These are phyloP conservation scores for Metroxylon sagu DNA, from an alignment of 176 grass and related monocot genomes.

Conservation along the genomic window DNA sequence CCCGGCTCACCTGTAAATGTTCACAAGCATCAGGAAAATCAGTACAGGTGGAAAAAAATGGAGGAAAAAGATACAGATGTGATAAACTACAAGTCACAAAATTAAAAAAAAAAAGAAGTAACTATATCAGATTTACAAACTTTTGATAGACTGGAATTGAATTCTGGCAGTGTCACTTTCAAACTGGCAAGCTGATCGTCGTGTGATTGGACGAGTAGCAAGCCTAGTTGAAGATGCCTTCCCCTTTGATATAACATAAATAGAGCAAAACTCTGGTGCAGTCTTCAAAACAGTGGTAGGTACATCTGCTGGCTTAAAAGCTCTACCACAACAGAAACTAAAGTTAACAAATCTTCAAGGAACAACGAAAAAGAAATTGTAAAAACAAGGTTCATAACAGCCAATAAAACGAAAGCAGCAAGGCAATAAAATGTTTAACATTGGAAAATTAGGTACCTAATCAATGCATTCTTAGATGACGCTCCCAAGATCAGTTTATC, in stretches of 20 bases:
- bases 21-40: slow-evolving; percentile 5
- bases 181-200: slow-evolving; percentile 20
- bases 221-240: slow-evolving; percentile 58
- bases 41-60: not conserved
- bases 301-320: slow-evolving; percentile 57
- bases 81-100: not conserved
- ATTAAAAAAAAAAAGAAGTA: slow-evolving; percentile 6
- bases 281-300: slow-evolving; percentile 52
- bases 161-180: slow-evolving; percentile 15
- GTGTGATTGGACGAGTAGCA: slow-evolving; percentile 32
- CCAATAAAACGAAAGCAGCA: not conserved
- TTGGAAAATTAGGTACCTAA: slow-evolving; percentile 25
- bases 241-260: slow-evolving; percentile 82
- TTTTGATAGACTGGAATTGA: slow-evolving; percentile 29
- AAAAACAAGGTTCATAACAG: not conserved
- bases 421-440: not conserved
- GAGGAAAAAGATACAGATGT: slow-evolving; percentile 2
- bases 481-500: slow-evolving; percentile 61
- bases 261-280: slow-evolving; percentile 48
- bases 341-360: not conserved
- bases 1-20: slow-evolving; percentile 39
- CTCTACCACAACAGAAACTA: slow-evolving; percentile 26
- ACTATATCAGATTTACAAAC: slow-evolving; percentile 16
- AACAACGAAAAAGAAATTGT: slow-evolving; percentile 3
- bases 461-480: slow-evolving; percentile 52